These are phyloP conservation scores for Jaltomata sinuosa DNA, from an alignment of 257 asterid species.

Conservation along the genomic window DNA sequence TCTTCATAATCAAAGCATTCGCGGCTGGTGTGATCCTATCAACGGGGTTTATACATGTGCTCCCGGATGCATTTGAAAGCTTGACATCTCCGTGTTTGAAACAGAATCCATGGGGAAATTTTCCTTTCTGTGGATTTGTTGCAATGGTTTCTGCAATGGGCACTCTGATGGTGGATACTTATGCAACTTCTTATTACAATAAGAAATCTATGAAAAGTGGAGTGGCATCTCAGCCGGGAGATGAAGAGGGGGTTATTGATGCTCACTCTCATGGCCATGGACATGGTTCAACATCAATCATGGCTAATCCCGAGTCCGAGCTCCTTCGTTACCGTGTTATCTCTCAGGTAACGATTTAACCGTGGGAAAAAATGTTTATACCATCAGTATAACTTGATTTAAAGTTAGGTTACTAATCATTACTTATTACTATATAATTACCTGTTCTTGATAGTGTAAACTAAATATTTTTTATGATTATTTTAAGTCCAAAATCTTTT, in stretches of 20 bases:
- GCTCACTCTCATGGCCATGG: constrained; percentile 16
- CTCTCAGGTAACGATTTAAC: constrained; percentile 5
- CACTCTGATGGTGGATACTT: constrained; percentile 17
- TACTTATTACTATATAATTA: neutral
- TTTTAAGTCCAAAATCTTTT: neutral
- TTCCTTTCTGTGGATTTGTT: constrained; percentile 15
- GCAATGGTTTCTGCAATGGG: constrained; percentile 19
- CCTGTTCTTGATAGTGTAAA: neutral
- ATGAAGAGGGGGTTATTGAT: neutral
- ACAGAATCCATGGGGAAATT: constrained; percentile 14
- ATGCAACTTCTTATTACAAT: constrained; percentile 6
- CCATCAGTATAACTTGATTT: no score
- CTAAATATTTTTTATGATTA: neutral
- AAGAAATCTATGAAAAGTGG: neutral
- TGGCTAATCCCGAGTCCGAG: neutral
- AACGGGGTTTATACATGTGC: constrained; percentile 15
- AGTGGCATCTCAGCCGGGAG: neutral
- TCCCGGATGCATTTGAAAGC: constrained; percentile 15
- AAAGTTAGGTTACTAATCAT: neutral
- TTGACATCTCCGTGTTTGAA: constrained; percentile 4
- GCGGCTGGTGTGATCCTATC: constrained; percentile 20
- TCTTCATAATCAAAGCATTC: constrained; percentile 14
- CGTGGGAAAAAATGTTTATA: no score
- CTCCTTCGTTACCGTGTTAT: constrained; percentile 15
- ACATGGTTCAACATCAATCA: constrained; percentile 4